Conservation (phyloP, 2,329 filamentous ascomycete genomes). For the Alternaria metachromatica region DNA sequence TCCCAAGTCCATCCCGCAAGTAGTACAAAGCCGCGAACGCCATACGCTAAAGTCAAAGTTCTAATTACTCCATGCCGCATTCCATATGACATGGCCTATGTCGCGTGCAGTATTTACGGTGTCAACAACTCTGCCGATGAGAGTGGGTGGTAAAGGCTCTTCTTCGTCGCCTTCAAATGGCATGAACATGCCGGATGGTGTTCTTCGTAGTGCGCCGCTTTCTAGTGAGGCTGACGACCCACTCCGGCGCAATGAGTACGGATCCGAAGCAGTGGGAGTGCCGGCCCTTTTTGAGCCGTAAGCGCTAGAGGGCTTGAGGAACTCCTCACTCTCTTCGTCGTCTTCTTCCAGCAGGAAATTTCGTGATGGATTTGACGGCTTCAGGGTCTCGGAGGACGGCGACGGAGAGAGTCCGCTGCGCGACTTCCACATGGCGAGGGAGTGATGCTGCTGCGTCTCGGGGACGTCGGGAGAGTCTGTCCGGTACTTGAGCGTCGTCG, state of each 20-base stretch:
- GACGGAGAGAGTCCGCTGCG: conserved; percentile 67
- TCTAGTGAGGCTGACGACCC: conserved; percentile 25
- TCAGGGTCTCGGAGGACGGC: conserved; percentile 81
- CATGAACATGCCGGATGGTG: conserved; percentile 90
- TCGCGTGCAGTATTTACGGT: conserved; percentile 72
- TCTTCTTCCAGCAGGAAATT: conserved; percentile 71
- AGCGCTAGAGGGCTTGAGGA: conserved; percentile 52
- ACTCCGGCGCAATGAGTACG: conserved; percentile 27
- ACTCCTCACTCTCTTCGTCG: conserved; percentile 52
- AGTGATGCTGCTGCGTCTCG: conserved; percentile 57
- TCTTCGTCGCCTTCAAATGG: conserved; percentile 78
- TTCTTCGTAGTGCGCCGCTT: conserved; percentile 71
- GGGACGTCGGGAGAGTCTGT: conserved; percentile 74
- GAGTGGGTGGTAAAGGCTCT: conserved; percentile 62
- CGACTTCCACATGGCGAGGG: conserved; percentile 54
- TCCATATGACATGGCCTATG: conserved; percentile 71
- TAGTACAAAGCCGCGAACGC: conserved; percentile 32
- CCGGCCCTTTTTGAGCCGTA: conserved; percentile 45
- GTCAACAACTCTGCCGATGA: conserved; percentile 81
- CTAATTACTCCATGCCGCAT: conserved; percentile 66
- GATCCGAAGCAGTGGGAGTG: conserved; percentile 43
- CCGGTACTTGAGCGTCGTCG: conserved; percentile 85
- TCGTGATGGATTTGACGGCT: conserved; percentile 70
- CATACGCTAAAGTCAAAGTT: conserved; percentile 30
- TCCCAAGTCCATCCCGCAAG: conserved; percentile 21